Base-by-base conservation (phyloP, 1,139 yeast species). In the Suhomyces yuchorum region DNA sequence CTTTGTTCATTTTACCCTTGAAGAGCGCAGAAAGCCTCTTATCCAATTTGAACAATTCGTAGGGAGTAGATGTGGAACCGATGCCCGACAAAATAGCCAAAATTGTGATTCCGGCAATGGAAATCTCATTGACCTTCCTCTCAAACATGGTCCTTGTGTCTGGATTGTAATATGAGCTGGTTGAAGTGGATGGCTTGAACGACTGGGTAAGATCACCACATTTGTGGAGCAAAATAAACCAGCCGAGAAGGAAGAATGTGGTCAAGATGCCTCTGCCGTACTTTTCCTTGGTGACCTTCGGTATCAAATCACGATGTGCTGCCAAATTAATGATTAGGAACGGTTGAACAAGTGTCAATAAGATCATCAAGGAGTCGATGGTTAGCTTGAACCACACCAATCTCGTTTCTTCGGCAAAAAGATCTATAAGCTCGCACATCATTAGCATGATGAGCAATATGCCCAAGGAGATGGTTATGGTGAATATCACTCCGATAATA, bases 21-120 rank as follows among this genome's bases (percentile, higher is more conserved):
- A 48, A 18, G 4, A 43, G 28, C 12, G 37, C 42, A 15, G 50
- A 45, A 11, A 52, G 17, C 20, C 35, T 50, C 32, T 23, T 44
- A 37, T 46, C 58, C 37, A 53, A 45, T 4, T 55, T 42, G 40
- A 60, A 56, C 18, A 56, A 44, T 36, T 62, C 60, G 51, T 67
- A 70, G 0, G 87, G 83, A 0, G 90, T 84, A n/a, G 91, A 77
- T 14, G 83, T 80, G 9, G 91, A 84, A 1, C 93, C 93, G 39
- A 87, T 71, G 0, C 95, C 96, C 2, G 91, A 84, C 35, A 88
- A 67, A 0, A 80, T 62, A 0, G 92, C 90, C 77, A 87, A 84
- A 35, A 84, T 69, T 1, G 89, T 81, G 22, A 87, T 83, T 1
- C 96, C 96, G 14, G 83, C 75, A 44, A 87, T 76, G 2, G 88